A percentile compares a stretch with the other conserved stretches of the same genome.
phyloP scores from a whole-genome alignment of 768 basidiomycete genomes.

The Lyophyllum decastes region DNA sequence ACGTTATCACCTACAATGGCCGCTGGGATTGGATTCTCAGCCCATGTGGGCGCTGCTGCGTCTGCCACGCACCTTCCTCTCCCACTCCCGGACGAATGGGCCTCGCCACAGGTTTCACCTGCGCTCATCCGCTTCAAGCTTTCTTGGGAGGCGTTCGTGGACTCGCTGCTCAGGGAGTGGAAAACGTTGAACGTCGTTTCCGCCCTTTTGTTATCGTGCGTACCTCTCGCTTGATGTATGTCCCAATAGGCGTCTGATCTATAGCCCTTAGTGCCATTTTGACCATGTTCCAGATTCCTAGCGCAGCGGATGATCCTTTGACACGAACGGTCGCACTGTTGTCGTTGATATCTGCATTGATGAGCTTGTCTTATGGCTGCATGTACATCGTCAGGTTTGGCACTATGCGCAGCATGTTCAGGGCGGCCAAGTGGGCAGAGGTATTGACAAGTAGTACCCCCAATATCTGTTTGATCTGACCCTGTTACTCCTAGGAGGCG shows the following conservation, averaged over 20 bases:
- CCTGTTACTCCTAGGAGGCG: slow-evolving; percentile 52
- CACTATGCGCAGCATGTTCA: slow-evolving; percentile 62
- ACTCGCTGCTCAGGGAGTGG: slow-evolving; percentile 22
- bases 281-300: slow-evolving; percentile 21
- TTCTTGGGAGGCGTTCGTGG: slow-evolving; percentile 16
- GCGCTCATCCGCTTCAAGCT: slow-evolving; percentile 64
- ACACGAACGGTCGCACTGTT: slow-evolving; percentile 54
- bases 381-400: slow-evolving; percentile 62
- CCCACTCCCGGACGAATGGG: slow-evolving; percentile 58
- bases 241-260: neutral
- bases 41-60: slow-evolving; percentile 24
- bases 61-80: slow-evolving; percentile 26
- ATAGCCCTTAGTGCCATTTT: slow-evolving; percentile 17
- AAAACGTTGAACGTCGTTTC: slow-evolving; percentile 21
- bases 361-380: slow-evolving; percentile 62
- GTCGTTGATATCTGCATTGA: slow-evolving; percentile 55
- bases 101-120: slow-evolving; percentile 55
- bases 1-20: slow-evolving; percentile 22
- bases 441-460: slow-evolving; percentile 24
- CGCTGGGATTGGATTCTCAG: slow-evolving; percentile 25
- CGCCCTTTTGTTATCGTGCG: slow-evolving; percentile 20
- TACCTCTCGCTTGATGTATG: neutral
- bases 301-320: slow-evolving; percentile 48
- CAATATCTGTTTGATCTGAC: neutral
- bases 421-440: slow-evolving; percentile 62